These are phyloP conservation scores for Avena eriantha DNA, from an alignment of 176 grass and related monocot species.

Conservation along the genomic window DNA sequence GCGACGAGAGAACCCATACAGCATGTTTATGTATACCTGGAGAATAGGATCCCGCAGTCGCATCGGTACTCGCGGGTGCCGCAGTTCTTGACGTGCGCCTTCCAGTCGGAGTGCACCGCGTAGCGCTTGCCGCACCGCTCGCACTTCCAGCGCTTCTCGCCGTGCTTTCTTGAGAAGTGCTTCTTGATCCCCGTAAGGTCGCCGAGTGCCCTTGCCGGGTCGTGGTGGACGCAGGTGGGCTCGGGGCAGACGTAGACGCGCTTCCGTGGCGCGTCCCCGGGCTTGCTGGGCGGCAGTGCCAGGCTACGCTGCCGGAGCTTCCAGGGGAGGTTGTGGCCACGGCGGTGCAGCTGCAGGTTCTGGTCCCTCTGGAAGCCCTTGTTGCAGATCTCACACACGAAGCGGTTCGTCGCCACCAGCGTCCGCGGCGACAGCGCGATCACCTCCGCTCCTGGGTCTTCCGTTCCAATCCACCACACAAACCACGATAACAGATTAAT, in stretches of 20 bases:
- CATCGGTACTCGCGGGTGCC: conserved; percentile 94
- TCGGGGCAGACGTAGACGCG: conserved; percentile 96
- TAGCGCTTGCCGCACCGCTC: conserved; percentile 91
- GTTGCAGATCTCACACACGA: conserved; percentile 96
- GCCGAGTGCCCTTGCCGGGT: conserved; percentile 77
- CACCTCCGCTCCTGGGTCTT: conserved; percentile 92
- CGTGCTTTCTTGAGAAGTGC: conserved; percentile 93
- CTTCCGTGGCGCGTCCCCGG: conserved; percentile 49
- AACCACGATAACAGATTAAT: conserved; percentile 6
- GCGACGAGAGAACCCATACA: background rate
- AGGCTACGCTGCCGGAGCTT: conserved; percentile 80
- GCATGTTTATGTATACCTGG: conserved; percentile 54
- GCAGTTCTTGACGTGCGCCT: conserved; percentile 92
- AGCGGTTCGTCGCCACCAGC: conserved; percentile 89
- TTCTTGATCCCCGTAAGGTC: conserved; percentile 98
- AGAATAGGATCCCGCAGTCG: conserved; percentile 92
- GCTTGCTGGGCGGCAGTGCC: background rate
- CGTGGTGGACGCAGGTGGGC: conserved; percentile 83
- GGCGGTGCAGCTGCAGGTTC: conserved; percentile 96
- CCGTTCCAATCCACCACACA: background rate
- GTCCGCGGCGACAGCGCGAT: conserved; percentile 89
- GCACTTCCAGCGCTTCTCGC: conserved; percentile 96
- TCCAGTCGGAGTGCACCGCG: conserved; percentile 99
- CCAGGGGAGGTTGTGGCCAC: conserved; percentile 98
- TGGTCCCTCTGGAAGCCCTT: conserved; percentile 96